A percentile compares a stretch with the other conserved stretches of the same genome.
These are phyloP conservation scores for Glycine latifolia DNA, from an alignment of 306 rosid species.

Conservation along the genomic window DNA sequence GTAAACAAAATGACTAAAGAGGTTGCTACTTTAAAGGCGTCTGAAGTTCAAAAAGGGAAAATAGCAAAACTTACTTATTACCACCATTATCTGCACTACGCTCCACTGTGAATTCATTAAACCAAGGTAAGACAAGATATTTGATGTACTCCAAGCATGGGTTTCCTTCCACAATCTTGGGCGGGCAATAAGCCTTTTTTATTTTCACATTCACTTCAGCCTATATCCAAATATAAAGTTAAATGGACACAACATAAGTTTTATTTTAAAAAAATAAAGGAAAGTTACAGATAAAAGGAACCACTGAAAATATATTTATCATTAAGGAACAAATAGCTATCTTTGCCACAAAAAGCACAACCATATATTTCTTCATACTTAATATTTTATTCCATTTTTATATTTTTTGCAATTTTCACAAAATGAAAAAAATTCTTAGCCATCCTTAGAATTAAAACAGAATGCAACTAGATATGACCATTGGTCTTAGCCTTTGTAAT, in stretches of 20 bases:
- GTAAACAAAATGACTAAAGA: slow-evolving; percentile 26
- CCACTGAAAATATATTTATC: not conserved
- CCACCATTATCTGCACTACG: slow-evolving; percentile 78
- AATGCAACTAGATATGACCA: slow-evolving; percentile 6
- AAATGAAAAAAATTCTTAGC: not conserved
- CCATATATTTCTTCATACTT: not conserved
- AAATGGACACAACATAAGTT: slow-evolving; percentile 11
- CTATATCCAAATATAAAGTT: slow-evolving; percentile 50
- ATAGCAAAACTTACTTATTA: slow-evolving; percentile 63
- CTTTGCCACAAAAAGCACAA: not conserved
- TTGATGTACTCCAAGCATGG: slow-evolving; percentile 88
- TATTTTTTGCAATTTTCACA: not conserved
- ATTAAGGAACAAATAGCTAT: slow-evolving; percentile 9
- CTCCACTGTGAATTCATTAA: slow-evolving; percentile 74
- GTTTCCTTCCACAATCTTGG: slow-evolving; percentile 72
- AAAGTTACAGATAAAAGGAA: slow-evolving; percentile 12
- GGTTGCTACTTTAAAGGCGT: not conserved
- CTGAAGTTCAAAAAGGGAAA: not conserved
- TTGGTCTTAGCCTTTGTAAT: not conserved
- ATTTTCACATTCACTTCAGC: slow-evolving; percentile 86
- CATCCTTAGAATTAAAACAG: not conserved
- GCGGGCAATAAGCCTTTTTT: slow-evolving; percentile 90
- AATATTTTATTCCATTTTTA: not conserved
- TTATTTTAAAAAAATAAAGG: not conserved
- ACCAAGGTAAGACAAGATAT: slow-evolving; percentile 80